These are phyloP conservation scores for Hemisphaericaspora nanyangensis DNA, from an alignment of 805 yeast genomes.

Conservation along the genomic window DNA sequence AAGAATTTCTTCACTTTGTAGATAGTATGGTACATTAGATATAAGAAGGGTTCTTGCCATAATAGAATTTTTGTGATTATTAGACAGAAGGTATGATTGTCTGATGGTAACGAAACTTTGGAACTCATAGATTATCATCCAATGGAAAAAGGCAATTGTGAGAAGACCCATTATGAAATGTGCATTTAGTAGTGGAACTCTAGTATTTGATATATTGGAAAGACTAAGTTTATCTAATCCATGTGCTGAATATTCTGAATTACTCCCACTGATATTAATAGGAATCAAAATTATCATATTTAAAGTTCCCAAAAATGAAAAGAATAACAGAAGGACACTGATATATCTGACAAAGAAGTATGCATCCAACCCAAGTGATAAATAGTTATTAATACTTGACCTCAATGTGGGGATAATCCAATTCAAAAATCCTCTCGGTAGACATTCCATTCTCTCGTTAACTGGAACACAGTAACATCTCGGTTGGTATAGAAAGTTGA, in stretches of 20 bases:
- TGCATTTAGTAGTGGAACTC: conserved; percentile 48
- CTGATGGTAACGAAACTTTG: conserved; percentile 46
- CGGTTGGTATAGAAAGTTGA: conserved; percentile 51
- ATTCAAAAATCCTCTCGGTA: conserved; percentile 42
- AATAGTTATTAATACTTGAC: conserved; percentile 40
- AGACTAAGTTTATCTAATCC: conserved; percentile 71
- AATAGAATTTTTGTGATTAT: conserved; percentile 18
- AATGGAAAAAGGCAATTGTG: conserved; percentile 55
- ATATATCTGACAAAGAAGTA: conserved; percentile 68
- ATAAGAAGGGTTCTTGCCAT: conserved; percentile 35
- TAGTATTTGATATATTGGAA: conserved; percentile 58
- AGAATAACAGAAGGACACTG: conserved; percentile 46
- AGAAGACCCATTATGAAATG: conserved; percentile 61
- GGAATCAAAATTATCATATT: conserved; percentile 63
- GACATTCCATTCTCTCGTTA: conserved; percentile 32
- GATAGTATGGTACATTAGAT: conserved; percentile 42
- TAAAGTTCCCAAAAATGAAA: conserved; percentile 48
- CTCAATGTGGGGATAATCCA: conserved; percentile 52
- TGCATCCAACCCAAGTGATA: conserved; percentile 64
- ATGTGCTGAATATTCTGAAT: conserved; percentile 20
- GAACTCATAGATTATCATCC: conserved; percentile 54
- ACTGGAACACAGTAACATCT: conserved; percentile 43
- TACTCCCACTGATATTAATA: conserved; percentile 48
- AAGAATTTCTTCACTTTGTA: conserved; percentile 23
- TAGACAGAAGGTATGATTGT: conserved; percentile 36